Base-by-base conservation (phyloP, 169 alveolate species). In the Sarcocystis neurona region DNA sequence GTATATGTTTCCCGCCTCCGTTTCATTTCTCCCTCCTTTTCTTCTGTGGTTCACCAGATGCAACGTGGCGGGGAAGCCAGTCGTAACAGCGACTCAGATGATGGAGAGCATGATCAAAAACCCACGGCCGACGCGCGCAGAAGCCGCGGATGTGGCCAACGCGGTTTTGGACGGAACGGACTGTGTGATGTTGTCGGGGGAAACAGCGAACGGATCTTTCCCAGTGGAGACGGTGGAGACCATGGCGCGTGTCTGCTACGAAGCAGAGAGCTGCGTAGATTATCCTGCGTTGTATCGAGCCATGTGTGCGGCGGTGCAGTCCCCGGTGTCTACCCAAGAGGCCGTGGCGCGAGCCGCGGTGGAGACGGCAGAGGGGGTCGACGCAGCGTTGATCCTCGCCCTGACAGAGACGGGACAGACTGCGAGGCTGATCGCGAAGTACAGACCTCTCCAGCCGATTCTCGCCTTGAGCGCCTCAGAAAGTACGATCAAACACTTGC, bases 111-210 rank as follows among this genome's bases (percentile, higher is more conserved):
- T 98, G 99, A 96, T 97, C 41, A 96, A 95, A 37, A 97, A 97
- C 85, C 99, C 99, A 27, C 94, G 99, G 89, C 99, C 99, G 23
- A 98, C 99, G 18, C 96, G 99, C 79, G 99, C 99, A 15, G 99
- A 99, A 92, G 99, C 98, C 46, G 95, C 99, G 5, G 99, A 99
- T 96, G 99, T 98, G 79, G 99, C 99, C 84, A 99, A 98, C 91
- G 99, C 99, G 0, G 99, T 99, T 32, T 90, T 98, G 53, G 99
- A 99, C 92, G 99, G 99, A 63, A 93, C 99, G 18, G 99, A 99
- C 91, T 97, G 99, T 46, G 99, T 98, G 37, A 96, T 98, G 98
- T 96, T 96, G 34, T 94, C 98, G 20, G 98, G 98, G 3, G 98
- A 97, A 92, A 96, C 98, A 12, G 98, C 98, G 12, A 92, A 88